These are phyloP conservation scores for Mycena filopes DNA, from an alignment of 768 basidiomycete genomes.

Conservation along the genomic window DNA sequence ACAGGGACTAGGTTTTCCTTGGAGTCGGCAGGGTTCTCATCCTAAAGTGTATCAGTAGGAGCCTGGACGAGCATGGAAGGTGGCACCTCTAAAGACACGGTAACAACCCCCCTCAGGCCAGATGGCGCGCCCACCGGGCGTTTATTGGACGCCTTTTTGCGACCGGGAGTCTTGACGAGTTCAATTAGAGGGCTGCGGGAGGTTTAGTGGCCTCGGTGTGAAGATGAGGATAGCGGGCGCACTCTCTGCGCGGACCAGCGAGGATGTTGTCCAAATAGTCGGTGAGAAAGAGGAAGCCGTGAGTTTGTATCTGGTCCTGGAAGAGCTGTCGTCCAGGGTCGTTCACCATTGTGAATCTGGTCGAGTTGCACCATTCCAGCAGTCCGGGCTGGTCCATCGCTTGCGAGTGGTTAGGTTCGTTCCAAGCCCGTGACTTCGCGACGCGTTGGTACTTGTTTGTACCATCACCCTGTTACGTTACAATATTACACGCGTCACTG, in stretches of 20 bases:
- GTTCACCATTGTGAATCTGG: constrained; percentile 74
- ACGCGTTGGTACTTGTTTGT: constrained; percentile 30
- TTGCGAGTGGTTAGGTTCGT: constrained; percentile 11
- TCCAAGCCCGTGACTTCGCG: too few relatives aligned
- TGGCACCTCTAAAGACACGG: constrained; percentile 59
- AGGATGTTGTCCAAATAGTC: constrained; percentile 82
- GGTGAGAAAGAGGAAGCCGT: constrained; percentile 84
- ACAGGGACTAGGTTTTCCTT: constrained; percentile 55
- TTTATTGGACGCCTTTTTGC: constrained; percentile 67
- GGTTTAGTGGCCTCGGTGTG: constrained; percentile 1
- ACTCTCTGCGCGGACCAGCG: constrained; percentile 75
- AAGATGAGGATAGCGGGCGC: constrained; percentile 32
- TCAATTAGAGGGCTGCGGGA: constrained; percentile 75
- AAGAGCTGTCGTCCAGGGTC: constrained; percentile 79
- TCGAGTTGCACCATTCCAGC: constrained; percentile 72
- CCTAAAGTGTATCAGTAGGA: constrained; percentile 39
- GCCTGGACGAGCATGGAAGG: not conserved
- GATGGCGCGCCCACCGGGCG: constrained; percentile 58
- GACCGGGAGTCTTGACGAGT: constrained; percentile 85
- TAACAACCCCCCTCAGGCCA: constrained; percentile 54
- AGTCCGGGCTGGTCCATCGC: constrained; percentile 64
- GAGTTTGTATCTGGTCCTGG: constrained; percentile 76
- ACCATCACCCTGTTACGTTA: constrained; percentile 22
- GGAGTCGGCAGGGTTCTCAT: constrained; percentile 42
- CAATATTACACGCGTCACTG: constrained; percentile 13